Evolutionary conservation across 2,329 filamentous ascomycete genomes (phyloP), one percentile per base, ranked within the genome.

Genomic region (Fusarium kyushuense): DNA sequence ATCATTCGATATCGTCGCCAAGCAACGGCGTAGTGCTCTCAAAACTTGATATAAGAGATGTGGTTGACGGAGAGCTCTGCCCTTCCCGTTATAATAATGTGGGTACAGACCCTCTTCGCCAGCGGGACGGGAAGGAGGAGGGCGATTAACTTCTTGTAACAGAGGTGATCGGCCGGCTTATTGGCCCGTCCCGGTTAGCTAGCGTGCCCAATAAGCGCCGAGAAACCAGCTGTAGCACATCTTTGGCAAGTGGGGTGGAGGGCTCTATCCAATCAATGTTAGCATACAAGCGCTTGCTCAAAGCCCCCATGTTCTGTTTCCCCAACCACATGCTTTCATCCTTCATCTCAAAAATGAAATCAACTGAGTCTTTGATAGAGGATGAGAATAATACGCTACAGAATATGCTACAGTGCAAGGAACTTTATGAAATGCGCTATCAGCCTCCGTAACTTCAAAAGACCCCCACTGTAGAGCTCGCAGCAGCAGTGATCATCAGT

Each of bases 61-160:
- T 56, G 49, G 42, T 49, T 70, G 62, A 67, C 58, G 35, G 46
- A 54, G n/a, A 43, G 30, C 46, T 61, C 52, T 49, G 46, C 62
- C 62, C 46, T 69, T 63, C 58, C 27, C 27, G 58, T 63, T 47
- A 35, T 40, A 33, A 51, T 51, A 52, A 38, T 40, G 62, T 67
- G 66, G 66, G 43, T 35, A 52, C 36, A 32, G 43, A 58, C 49
- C 66, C 65, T 57, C 58, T 57, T 70, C 59, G 54, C 58, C 67
- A 70, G 58, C 69, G 72, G 71, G 65, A 71, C 71, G 71, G 69
- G 70, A 73, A 69, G 70, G 69, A 68, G 59, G 59, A 69, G 67
- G 71, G 76, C 77, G 76, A 79, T 77, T 75, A 75, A 69, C 75
- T 71, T 77, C 78, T 70, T 79, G 78, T 64, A 65, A 60, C 36